Conservation (phyloP, 306 rosid species). For the Echinosophora koreensis region DNA sequence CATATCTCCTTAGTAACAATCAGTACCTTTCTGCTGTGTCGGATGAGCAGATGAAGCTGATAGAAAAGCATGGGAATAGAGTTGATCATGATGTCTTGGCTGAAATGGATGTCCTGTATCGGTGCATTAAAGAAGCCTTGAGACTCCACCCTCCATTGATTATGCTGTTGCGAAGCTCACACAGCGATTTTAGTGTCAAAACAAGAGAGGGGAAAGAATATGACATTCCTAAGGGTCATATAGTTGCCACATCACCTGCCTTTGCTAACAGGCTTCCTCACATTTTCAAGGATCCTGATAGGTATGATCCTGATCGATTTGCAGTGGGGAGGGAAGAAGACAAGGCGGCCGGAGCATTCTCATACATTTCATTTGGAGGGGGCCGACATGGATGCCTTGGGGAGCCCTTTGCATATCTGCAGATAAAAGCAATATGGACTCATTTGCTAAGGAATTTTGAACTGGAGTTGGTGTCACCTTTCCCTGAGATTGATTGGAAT, state of each 20-base stretch:
- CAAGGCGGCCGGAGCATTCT: conserved; percentile 89
- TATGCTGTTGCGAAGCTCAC: conserved; percentile 90
- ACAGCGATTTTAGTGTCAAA: conserved; percentile 76
- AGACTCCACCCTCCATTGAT: conserved; percentile 96
- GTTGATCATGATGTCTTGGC: conserved; percentile 93
- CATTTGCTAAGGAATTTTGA: conserved; percentile 95
- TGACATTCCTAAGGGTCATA: conserved; percentile 95
- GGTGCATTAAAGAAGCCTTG: conserved; percentile 94
- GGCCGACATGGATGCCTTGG: conserved; percentile 99
- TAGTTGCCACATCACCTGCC: conserved; percentile 94
- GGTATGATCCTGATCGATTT: conserved; percentile 82
- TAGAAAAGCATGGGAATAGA: conserved; percentile 76
- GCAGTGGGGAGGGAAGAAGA: conserved; percentile 88
- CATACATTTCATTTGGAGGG: conserved; percentile 94
- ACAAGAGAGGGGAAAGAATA: conserved; percentile 82
- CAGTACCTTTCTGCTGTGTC: conserved; percentile 71
- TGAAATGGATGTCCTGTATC: conserved; percentile 88
- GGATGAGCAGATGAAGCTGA: conserved; percentile 79
- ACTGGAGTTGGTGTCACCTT: conserved; percentile 83
- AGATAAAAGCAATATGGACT: conserved; percentile 95
- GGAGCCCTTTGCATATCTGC: conserved; percentile 96
- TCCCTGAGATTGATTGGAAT: conserved; percentile 96
- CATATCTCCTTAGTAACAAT: conserved; percentile 77
- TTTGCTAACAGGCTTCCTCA: conserved; percentile 87
- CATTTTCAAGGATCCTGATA: conserved; percentile 79